These are phyloP conservation scores for Tolypocladium tundrense DNA, from an alignment of 2,329 filamentous ascomycete genomes.

Conservation along the genomic window DNA sequence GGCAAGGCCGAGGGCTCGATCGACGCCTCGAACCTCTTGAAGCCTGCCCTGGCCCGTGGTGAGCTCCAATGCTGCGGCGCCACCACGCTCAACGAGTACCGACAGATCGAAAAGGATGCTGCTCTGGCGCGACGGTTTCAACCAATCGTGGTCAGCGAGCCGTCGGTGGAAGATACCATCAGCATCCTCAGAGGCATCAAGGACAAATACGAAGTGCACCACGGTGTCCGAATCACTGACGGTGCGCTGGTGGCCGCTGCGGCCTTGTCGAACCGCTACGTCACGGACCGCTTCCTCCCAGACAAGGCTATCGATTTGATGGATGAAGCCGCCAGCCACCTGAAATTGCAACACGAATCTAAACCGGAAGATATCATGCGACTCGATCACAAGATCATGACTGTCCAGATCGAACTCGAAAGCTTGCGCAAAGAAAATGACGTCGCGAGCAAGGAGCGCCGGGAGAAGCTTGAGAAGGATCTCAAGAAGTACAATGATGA, in stretches of 20 bases:
- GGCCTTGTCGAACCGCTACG: slow-evolving; percentile 87
- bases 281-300: slow-evolving; percentile 89
- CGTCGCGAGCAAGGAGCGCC: slow-evolving; percentile 74
- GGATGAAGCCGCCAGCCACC: slow-evolving; percentile 84
- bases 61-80: slow-evolving; percentile 93
- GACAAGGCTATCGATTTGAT: slow-evolving; percentile 97
- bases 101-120: slow-evolving; percentile 90
- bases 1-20: slow-evolving; percentile 95
- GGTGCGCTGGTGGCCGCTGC: slow-evolving; percentile 85
- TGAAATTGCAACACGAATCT: slow-evolving; percentile 89
- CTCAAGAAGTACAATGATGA: slow-evolving; percentile 71
- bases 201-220: slow-evolving; percentile 93
- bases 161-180: slow-evolving; percentile 83
- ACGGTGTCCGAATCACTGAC: slow-evolving; percentile 91
- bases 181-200: slow-evolving; percentile 95
- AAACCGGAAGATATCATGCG: slow-evolving; percentile 92
- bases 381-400: slow-evolving; percentile 91
- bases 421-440: slow-evolving; percentile 92
- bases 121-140: slow-evolving; percentile 89
- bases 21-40: slow-evolving; percentile 89
- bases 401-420: slow-evolving; percentile 92
- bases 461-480: slow-evolving; percentile 72
- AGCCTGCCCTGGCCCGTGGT: slow-evolving; percentile 84
- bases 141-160: slow-evolving; percentile 87
- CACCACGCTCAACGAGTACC: slow-evolving; percentile 86